Base-by-base conservation (phyloP, 2,329 filamentous ascomycete species). In the Monosporascus ibericus region DNA sequence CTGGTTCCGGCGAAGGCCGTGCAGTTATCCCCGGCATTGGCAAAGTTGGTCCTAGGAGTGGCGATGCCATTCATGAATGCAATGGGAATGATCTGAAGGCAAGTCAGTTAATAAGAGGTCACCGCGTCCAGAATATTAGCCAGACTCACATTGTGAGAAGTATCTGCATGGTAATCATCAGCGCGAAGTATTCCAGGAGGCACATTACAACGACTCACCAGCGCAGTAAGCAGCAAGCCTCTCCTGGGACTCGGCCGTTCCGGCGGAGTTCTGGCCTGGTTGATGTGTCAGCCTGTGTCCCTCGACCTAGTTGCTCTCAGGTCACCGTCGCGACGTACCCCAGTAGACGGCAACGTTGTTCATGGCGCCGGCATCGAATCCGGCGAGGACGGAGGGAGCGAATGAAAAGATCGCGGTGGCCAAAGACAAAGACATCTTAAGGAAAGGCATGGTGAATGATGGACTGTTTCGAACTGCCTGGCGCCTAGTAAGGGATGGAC, bases 341-440 rank as follows among this genome's bases (percentile, higher is more conserved):
- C 85, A 88, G 66, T 88, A 88, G 2, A 87, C 73, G 25, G 79
- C 83, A 50, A 88, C 63, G 60, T 86, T 87, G 48, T 66, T 72
- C 2, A 63, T 60, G 1, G 75, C 73, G n/a, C 61, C 63, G 5
- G 77, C 55, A 55, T 75, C 68, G 58, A 81, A 78, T 14, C 70
- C 74, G 20, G 73, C 75, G 36, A 68, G 56, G 18, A 59, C 68
- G 2, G 62, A 53, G 6, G 71, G 68, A 42, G 49, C 53, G 24
- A 63, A 48, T 46, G 61, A 48, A 38, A 65, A 50, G 46, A 63
- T 47, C 58, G 59, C 56, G 61, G 64, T 62, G 49, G 59, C 34
- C 6, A 60, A 58, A 34, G 61, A 61, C 61, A 63, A 44, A 44
- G 49, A 58, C 5, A 58, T 48, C 24, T 52, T 53, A 48, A 52